Percentiles rank a stretch among this genome's conserved stretches.
Conservation (phyloP, 176 grass and related monocot species). For the Lolium perenne region DNA sequence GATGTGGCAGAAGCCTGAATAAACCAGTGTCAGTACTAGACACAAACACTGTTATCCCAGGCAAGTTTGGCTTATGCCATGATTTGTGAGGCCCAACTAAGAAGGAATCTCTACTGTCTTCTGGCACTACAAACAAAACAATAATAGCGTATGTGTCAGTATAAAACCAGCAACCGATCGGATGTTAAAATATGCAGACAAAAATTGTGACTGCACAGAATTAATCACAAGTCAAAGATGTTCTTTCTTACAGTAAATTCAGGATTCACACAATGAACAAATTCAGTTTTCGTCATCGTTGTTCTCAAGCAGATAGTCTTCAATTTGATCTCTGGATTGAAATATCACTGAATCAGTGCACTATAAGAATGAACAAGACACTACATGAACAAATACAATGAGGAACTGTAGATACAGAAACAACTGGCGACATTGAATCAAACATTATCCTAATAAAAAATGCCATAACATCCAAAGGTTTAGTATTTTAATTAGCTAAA, state of each 20-base stretch:
- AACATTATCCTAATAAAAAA: constrained; percentile 9
- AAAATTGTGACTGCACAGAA: background rate
- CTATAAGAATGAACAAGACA: constrained; percentile 37
- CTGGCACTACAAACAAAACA: constrained; percentile 47
- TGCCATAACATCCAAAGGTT: background rate
- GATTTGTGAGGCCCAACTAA: constrained; percentile 21
- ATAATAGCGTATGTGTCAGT: constrained; percentile 24
- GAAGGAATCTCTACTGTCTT: constrained; percentile 36
- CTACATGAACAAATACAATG: constrained; percentile 12
- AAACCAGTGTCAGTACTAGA: constrained; percentile 13
- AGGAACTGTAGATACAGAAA: constrained; percentile 28
- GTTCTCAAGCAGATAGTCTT: constrained; percentile 66
- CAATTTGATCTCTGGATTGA: constrained; percentile 73
- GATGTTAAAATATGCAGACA: background rate
- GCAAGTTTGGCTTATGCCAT: constrained; percentile 33
- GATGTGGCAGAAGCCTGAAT: constrained; percentile 8
- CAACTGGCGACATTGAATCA: background rate
- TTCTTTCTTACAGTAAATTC: constrained; percentile 34
- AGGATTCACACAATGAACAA: constrained; percentile 11
- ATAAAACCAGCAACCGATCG: constrained; percentile 2
- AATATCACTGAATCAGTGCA: constrained; percentile 36
- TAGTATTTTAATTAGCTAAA: constrained; percentile 36
- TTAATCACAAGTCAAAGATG: constrained; percentile 4
- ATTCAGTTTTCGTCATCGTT: constrained; percentile 49
- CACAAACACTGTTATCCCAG: constrained; percentile 35